A percentile compares a stretch with the other conserved stretches of the same genome.
These are phyloP conservation scores for Terfezia boudieri DNA, from an alignment of 495 filamentous ascomycete species.

Conservation along the genomic window DNA sequence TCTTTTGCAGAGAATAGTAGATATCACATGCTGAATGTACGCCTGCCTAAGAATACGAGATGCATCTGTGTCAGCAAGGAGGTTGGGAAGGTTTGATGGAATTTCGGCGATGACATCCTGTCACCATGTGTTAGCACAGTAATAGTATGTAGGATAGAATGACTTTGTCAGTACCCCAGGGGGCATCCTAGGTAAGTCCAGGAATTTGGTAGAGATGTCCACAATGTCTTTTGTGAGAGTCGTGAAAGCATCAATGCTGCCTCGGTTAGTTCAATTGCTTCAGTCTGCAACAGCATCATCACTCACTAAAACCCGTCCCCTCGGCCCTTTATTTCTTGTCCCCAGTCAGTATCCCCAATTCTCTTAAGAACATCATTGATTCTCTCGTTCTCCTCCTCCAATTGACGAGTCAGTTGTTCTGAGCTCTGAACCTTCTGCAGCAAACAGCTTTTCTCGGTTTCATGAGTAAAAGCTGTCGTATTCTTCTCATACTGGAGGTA, in stretches of 20 bases:
- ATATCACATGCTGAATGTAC: conserved; percentile 37
- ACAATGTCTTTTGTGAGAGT: conserved; percentile 35
- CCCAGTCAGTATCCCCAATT: conserved; percentile 30
- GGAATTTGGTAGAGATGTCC: conserved; percentile 35
- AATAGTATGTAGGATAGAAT: not conserved
- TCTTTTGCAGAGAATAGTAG: conserved; percentile 35
- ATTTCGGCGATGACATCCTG: conserved; percentile 1
- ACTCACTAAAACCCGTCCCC: conserved; percentile 40
- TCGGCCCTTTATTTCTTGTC: conserved; percentile 35
- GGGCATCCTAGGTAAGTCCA: conserved; percentile 33
- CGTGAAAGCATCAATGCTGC: conserved; percentile 28
- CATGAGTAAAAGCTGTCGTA: conserved; percentile 8
- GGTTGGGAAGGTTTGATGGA: conserved; percentile 21
- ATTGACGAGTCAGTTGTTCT: not conserved
- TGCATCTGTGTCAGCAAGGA: conserved; percentile 13
- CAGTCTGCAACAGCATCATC: conserved; percentile 25
- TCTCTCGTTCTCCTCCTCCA: conserved; percentile 14
- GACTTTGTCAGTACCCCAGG: conserved; percentile 22
- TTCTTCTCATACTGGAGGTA: conserved; percentile 8
- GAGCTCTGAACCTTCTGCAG: not conserved
- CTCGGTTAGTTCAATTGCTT: conserved; percentile 1
- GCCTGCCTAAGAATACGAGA: conserved; percentile 33
- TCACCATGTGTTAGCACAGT: conserved; percentile 2
- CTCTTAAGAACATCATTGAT: conserved; percentile 22
- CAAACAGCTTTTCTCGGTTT: conserved; percentile 6